Evolutionary conservation across 192 early-diverging fungal species (phyloP), one percentile per base, ranked within the genome.

Genomic region (Tieghemiomyces parasiticus): DNA sequence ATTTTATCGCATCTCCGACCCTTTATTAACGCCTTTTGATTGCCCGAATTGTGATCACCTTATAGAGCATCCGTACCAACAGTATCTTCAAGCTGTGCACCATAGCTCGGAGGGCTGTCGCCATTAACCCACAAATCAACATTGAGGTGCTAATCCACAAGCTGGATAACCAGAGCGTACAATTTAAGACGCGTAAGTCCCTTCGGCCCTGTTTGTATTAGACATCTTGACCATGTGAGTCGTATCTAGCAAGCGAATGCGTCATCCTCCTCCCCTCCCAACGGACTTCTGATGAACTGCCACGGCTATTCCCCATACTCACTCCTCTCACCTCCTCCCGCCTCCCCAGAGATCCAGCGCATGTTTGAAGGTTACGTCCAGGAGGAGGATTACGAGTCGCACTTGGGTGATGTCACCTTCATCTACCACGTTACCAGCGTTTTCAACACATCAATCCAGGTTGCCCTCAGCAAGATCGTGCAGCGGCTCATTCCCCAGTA

Each of bases 371-470:
- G 52, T 3, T 30, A 54, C 20, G 32, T 54, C 26, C 52, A 54
- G 52, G 52, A 54, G 2, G 52, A 54, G 29, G n/a, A 25, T 3
- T 54, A 54, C 52, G 52, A 54, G n/a, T 13, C 32, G 8, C n/a
- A 32, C 4, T 20, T 54, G 29, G 19, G 25, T 24, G 32, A 54
- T 20, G 52, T 32, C 52, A 54, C 32, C 2, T 54, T 54, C 32
- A 54, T 19, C n/a, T 54, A 54, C 52, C 52, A 54, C 29, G 52
- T 54, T 19, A 54, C 52, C n/a, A 54, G 52, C 52, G 32, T 54
- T 16, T 54, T 54, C 28, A 54, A 54, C 28, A 31, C 28, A 25
- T 54, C 52, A 3, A 54, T 54, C 10, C 52, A 54, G 8, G 32
- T 54, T n/a, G 52, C 52, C 9, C 52, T 54, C 10, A 54, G 52